A percentile compares a stretch with the other conserved stretches of the same genome.
phyloP scores from a whole-genome alignment of 352 stramenopile genomes.

The Peronospora destructor region DNA sequence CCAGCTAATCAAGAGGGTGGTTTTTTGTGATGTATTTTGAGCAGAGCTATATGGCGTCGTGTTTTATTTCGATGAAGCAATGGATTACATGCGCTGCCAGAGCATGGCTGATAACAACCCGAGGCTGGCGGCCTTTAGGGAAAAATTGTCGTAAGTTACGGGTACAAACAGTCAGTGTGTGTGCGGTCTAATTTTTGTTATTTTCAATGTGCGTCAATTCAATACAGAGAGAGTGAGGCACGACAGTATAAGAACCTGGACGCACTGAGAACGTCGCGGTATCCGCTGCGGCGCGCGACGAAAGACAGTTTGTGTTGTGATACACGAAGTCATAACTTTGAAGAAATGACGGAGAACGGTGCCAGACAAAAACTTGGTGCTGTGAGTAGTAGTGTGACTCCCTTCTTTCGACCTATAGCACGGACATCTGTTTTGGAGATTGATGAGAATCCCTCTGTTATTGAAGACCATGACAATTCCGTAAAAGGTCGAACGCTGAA shows the following conservation, averaged over 20 bases:
- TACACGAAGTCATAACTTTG: background rate
- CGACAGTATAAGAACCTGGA: slow-evolving; percentile 13
- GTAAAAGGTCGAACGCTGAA: slow-evolving; percentile 11
- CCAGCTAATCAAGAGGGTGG: background rate
- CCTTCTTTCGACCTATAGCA: slow-evolving; percentile 18
- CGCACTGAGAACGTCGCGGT: background rate
- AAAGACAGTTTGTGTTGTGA: slow-evolving; percentile 8
- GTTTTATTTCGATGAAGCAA: slow-evolving; percentile 58
- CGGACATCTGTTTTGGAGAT: slow-evolving; percentile 19
- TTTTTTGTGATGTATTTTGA: slow-evolving; percentile 1
- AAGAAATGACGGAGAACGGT: slow-evolving; percentile 7
- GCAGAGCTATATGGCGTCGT: slow-evolving; percentile 55
- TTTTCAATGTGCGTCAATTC: background rate
- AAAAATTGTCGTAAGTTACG: slow-evolving; percentile 36
- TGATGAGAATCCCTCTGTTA: slow-evolving; percentile 5
- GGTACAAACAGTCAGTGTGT: background rate
- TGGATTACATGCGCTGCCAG: slow-evolving; percentile 55
- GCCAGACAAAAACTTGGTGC: slow-evolving; percentile 13
- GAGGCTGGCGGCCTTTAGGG: slow-evolving; percentile 24
- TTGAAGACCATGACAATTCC: slow-evolving; percentile 2
- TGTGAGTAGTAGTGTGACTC: slow-evolving; percentile 13
- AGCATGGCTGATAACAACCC: slow-evolving; percentile 45
- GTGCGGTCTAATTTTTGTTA: slow-evolving; percentile 1
- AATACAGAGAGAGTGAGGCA: slow-evolving; percentile 22
- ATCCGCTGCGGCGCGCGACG: slow-evolving; percentile 2